Percentiles rank a stretch among this genome's conserved stretches.
Evolutionary conservation across 2,329 filamentous ascomycete species (phyloP).

Genomic region (Aureobasidium sp.): DNA sequence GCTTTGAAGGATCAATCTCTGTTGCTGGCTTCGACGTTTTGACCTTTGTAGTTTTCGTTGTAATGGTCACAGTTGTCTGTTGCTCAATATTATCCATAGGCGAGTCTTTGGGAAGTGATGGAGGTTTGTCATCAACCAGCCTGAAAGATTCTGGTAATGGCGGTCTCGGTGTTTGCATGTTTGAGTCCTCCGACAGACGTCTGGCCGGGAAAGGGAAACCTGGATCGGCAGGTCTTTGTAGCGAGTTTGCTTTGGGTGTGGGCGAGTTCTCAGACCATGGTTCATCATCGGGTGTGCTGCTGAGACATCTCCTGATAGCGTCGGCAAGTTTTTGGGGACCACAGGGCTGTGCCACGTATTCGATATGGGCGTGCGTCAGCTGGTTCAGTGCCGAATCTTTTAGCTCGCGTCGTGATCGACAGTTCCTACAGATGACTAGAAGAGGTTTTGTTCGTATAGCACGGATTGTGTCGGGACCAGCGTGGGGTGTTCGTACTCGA

Average conservation of each 20-base stretch:
- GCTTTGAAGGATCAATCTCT: constrained; percentile 22
- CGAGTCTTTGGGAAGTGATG: constrained; percentile 10
- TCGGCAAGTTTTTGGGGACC: constrained; percentile 18
- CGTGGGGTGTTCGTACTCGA: neutral
- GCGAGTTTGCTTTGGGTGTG: neutral
- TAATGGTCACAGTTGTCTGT: neutral
- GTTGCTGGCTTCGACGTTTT: neutral
- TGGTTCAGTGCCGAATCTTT: constrained; percentile 14
- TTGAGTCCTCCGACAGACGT: neutral
- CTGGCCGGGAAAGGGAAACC: constrained; percentile 2
- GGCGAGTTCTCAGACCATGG: constrained; percentile 8
- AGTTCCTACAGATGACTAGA: constrained; percentile 21
- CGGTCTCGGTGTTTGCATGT: constrained; percentile 14
- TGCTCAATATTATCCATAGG: constrained; percentile 6
- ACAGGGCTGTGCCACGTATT: constrained; percentile 22
- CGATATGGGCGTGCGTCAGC: constrained; percentile 11
- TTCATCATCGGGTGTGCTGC: neutral
- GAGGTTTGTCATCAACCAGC: neutral
- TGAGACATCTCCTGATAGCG: constrained; percentile 16
- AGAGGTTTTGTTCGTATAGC: constrained; percentile 14
- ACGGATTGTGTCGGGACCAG: neutral
- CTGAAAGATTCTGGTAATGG: neutral
- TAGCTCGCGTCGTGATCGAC: constrained; percentile 3
- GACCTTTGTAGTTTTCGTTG: neutral
- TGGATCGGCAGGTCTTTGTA: neutral